Percentiles rank a stretch among this genome's conserved stretches.
Conservation (phyloP, 1,284 basidiomycete genomes). For the Heterobasidion parviporum region DNA sequence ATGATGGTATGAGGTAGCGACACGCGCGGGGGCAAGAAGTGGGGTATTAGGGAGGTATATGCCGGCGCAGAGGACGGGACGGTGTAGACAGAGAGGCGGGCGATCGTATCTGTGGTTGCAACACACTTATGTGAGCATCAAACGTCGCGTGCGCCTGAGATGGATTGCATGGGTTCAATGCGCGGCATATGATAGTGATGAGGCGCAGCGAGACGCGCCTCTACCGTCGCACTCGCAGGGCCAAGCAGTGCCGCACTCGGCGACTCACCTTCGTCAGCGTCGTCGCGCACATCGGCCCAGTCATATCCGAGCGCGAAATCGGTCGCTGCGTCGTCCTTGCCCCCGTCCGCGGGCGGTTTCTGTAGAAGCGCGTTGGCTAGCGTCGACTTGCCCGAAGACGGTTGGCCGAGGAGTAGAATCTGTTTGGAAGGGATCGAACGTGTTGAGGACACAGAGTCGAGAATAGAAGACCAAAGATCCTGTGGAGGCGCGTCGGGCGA, state of each 20-base stretch:
- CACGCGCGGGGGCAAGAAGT: conserved; percentile 69
- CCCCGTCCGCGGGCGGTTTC: conserved; percentile 46
- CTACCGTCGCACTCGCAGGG: no score
- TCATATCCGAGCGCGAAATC: conserved; percentile 86
- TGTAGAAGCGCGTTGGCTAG: conserved; percentile 65
- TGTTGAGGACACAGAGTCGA: conserved; percentile 81
- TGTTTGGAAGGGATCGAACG: conserved; percentile 84
- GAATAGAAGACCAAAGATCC: conserved; percentile 86
- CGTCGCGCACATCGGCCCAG: conserved; percentile 79
- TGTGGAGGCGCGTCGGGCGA: conserved; percentile 65
- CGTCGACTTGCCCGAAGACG: conserved; percentile 70
- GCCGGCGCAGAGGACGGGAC: conserved; percentile 74
- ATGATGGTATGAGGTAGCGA: conserved; percentile 75
- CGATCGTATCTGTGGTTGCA: conserved; percentile 59
- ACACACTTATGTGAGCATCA: neutral
- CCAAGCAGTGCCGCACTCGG: no score
- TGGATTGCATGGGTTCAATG: neutral
- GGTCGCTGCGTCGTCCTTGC: conserved; percentile 41
- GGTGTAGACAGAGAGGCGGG: conserved; percentile 82
- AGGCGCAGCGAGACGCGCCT: neutral
- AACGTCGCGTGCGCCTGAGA: neutral
- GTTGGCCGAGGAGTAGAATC: conserved; percentile 73
- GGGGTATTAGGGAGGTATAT: conserved; percentile 73
- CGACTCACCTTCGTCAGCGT: conserved; percentile 78
- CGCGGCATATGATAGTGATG: neutral